Conservation (phyloP, 1,284 basidiomycete species). For the Laetiporus sulphureus region DNA sequence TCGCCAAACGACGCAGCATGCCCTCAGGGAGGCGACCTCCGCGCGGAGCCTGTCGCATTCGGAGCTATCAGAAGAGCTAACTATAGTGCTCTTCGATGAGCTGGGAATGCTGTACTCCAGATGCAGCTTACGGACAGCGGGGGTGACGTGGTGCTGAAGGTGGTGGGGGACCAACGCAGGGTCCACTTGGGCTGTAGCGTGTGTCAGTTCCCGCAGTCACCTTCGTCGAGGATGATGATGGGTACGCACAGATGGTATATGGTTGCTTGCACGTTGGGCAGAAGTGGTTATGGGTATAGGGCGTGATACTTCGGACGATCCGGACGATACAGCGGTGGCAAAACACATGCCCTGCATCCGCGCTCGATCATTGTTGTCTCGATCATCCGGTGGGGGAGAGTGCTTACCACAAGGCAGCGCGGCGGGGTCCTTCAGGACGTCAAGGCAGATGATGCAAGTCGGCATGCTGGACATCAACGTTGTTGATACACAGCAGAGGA, state of each 20-base stretch:
- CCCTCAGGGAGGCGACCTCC: slow-evolving; percentile 42
- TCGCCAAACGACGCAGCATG: slow-evolving; percentile 46
- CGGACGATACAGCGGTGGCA: slow-evolving; percentile 46
- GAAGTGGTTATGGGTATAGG: slow-evolving; percentile 38
- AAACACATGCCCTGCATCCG: slow-evolving; percentile 54
- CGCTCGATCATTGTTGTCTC: neutral
- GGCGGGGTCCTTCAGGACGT: slow-evolving; percentile 42
- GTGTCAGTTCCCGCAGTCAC: too few species aligned
- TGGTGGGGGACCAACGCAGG: slow-evolving; percentile 38
- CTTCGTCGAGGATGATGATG: slow-evolving; percentile 2
- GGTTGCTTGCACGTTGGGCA: slow-evolving; percentile 47
- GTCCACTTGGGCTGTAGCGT: slow-evolving; percentile 37
- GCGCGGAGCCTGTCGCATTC: slow-evolving; percentile 42
- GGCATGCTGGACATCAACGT: slow-evolving; percentile 24
- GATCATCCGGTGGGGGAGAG: neutral
- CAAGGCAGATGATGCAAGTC: slow-evolving; percentile 48
- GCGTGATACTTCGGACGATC: slow-evolving; percentile 38
- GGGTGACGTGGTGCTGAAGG: slow-evolving; percentile 41
- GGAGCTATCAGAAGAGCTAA: slow-evolving; percentile 14
- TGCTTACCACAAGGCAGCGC: slow-evolving; percentile 53
- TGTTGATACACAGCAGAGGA: neutral
- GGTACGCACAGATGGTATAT: slow-evolving; percentile 36
- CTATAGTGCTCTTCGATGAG: slow-evolving; percentile 12
- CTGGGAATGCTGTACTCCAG: slow-evolving; percentile 28
- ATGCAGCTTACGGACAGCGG: slow-evolving; percentile 45